Evolutionary conservation across 768 basidiomycete species (phyloP), one percentile per base, ranked within the genome.

Genomic region (Suillus subluteus): DNA sequence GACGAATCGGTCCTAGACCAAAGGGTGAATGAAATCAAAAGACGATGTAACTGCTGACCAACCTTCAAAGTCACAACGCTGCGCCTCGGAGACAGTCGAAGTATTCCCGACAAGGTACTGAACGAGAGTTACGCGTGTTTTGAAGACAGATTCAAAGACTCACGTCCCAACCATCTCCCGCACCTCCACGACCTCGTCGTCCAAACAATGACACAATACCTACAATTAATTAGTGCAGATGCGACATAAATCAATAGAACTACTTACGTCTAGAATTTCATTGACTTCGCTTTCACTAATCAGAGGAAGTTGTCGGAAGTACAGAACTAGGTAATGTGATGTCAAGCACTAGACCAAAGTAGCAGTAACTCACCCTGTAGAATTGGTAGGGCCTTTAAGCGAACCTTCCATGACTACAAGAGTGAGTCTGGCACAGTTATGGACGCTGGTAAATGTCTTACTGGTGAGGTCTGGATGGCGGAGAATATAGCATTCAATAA

Each of bases 111-210:
- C 38, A 96, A 78, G 0, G 92, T 94, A 68, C 89, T 91, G 65
- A 35, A 65, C 43, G 23, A 52, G 43, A 55, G 56, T 52, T 18
- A 52, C 81, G 9, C 77, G 76, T 41, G 65, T 66, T 4, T 67
- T 65, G 11, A 71, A 69, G 59, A 68, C 73, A 48, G 6, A 68
- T 66, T 65, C 41, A 65, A 18, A 35, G 9, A 79, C 88, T 75
- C 70, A 96, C 88, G 88, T 88, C 23, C 92, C 91, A 26, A 93
- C 93, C 87, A 92, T 94, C 78, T 95, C 92, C 50, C 95, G 84
- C 23, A 96, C 95, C 80, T 96, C 95, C 11, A 94, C 88, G 18
- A 94, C 89, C 68, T 94, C 92, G 74, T 96, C 95, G 69, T 92
- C 88, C 35, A 96, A 79, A 69, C 94, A 94, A 72, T 87, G 82